Percentiles rank a stretch among this genome's conserved stretches.
phyloP scores from a whole-genome alignment of 305 asterid genomes.

The Fraxinus baroniana region DNA sequence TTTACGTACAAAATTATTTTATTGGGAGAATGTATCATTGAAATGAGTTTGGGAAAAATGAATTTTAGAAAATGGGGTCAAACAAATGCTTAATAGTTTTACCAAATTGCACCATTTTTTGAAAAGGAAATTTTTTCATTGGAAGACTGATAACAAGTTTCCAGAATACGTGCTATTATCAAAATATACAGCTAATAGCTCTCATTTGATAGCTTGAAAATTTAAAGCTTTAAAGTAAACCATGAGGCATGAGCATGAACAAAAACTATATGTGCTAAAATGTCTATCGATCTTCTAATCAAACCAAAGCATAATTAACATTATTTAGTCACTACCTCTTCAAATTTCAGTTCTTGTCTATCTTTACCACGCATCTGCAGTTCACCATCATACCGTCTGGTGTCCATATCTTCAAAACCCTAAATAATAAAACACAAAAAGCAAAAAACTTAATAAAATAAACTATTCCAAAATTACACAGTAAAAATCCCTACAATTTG shows the following conservation, averaged over 20 bases:
- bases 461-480: not conserved
- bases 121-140: not conserved
- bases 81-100: not conserved
- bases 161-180: not conserved
- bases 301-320: not conserved
- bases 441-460: constrained; percentile 3
- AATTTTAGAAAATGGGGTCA: not conserved
- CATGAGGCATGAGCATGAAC: not conserved
- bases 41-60: not conserved
- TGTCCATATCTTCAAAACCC: constrained; percentile 56
- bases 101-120: not conserved
- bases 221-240: not conserved
- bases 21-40: not conserved
- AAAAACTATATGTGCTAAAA: not conserved
- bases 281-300: not conserved
- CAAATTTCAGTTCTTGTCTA: constrained; percentile 45
- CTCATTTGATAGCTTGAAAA: not conserved
- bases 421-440: constrained; percentile 24
- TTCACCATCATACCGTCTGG: constrained; percentile 59
- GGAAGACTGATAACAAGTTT: not conserved
- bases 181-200: not conserved
- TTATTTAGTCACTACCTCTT: constrained; percentile 42
- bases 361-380: constrained; percentile 56
- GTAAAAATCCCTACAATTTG: not conserved
- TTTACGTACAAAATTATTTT: not conserved